phyloP scores from a whole-genome alignment of 2,329 filamentous ascomycete species.

The Venturia aucupariae region DNA sequence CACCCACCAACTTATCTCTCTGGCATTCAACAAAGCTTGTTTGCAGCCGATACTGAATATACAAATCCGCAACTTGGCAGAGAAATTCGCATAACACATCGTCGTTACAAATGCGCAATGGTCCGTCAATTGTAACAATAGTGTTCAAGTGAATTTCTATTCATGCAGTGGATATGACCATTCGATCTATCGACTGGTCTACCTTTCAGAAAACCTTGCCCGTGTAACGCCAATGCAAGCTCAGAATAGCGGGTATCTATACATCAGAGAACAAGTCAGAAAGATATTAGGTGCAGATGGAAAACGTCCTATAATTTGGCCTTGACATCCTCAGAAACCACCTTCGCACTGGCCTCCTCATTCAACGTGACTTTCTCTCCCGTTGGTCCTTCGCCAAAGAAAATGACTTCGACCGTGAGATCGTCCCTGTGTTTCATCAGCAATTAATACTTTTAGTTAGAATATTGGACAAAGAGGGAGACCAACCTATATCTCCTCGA shows the following conservation, averaged over 20 bases:
- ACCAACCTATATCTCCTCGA: conserved; percentile 78
- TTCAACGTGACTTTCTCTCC: conserved; percentile 76
- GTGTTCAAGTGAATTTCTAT: too few relatives aligned
- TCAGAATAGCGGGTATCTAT: not conserved
- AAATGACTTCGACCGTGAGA: conserved; percentile 94
- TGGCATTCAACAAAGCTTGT: too few relatives aligned
- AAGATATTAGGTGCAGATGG: not conserved
- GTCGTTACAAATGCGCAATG: too few relatives aligned
- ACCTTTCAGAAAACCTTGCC: not conserved
- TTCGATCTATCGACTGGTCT: not conserved
- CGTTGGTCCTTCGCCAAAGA: conserved; percentile 68
- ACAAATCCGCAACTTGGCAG: too few relatives aligned
- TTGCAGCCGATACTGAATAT: too few relatives aligned
- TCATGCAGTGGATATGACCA: not conserved
- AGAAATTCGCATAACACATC: too few relatives aligned
- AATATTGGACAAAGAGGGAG: not conserved
- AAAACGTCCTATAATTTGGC: conserved; percentile 5
- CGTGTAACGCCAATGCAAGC: not conserved
- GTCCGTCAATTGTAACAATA: too few relatives aligned
- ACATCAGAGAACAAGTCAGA: not conserved
- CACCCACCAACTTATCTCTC: too few relatives aligned
- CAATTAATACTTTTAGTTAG: too few relatives aligned
- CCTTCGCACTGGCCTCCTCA: conserved; percentile 67
- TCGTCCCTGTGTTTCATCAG: conserved; percentile 58
- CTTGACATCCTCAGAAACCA: conserved; percentile 19